Conservation (phyloP, 805 yeast species). For the Spathaspora hagerdaliae region DNA sequence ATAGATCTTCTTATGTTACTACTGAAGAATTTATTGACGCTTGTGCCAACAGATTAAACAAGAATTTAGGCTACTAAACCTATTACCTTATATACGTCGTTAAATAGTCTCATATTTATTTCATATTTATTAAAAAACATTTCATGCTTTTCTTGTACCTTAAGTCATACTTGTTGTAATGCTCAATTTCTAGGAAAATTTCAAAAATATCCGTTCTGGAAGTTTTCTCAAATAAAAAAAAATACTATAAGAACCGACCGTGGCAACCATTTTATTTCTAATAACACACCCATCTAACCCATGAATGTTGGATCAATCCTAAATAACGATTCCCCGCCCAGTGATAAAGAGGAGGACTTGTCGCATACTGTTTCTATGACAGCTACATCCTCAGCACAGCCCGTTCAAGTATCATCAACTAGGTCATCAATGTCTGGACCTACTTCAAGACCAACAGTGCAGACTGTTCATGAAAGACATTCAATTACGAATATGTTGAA, state of each 20-base stretch:
- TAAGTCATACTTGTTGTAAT: too few relatives aligned
- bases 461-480: conserved; percentile 19
- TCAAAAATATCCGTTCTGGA: too few relatives aligned
- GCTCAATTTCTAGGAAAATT: too few relatives aligned
- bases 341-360: conserved; percentile 9
- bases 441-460: conserved; percentile 1
- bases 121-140: neutral
- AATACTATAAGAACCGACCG: too few relatives aligned
- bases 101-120: neutral
- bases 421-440: conserved; percentile 3
- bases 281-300: neutral
- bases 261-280: too few relatives aligned
- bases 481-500: conserved; percentile 27
- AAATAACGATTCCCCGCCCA: conserved; percentile 30
- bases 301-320: conserved; percentile 40
- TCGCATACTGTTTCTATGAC: neutral
- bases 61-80: conserved; percentile 17
- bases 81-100: neutral
- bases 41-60: conserved; percentile 63
- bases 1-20: conserved; percentile 76
- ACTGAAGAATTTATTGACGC: conserved; percentile 88
- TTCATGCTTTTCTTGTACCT: too few relatives aligned
- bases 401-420: neutral
- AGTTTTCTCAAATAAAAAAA: too few relatives aligned
- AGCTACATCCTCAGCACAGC: neutral